Conservation (phyloP, 1,284 basidiomycete species). For the Dichomitus squalens region DNA sequence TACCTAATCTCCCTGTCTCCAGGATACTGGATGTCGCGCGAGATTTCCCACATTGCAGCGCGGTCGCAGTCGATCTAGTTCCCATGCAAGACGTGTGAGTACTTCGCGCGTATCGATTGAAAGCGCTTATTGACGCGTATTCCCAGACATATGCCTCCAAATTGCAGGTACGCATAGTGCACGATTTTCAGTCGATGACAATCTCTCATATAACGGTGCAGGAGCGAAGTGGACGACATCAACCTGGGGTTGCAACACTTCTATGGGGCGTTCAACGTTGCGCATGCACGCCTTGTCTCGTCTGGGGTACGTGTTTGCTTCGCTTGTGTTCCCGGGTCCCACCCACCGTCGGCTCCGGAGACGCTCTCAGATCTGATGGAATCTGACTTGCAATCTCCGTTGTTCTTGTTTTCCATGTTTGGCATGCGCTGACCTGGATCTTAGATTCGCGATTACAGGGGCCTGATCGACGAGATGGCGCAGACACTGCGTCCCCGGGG, state of each 20-base stretch:
- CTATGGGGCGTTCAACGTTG: slow-evolving; percentile 73
- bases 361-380: slow-evolving; percentile 18
- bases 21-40: slow-evolving; percentile 77
- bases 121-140: slow-evolving; percentile 4
- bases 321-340: slow-evolving; percentile 14
- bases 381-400: slow-evolving; percentile 29
- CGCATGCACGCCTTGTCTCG: slow-evolving; percentile 68
- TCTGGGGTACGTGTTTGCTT: slow-evolving; percentile 59
- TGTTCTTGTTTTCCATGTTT: slow-evolving; percentile 16
- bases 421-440: slow-evolving; percentile 22
- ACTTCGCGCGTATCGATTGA: background rate
- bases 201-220: slow-evolving; percentile 29
- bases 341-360: slow-evolving; percentile 13
- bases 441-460: slow-evolving; percentile 69
- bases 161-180: slow-evolving; percentile 56
- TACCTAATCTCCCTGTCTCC: slow-evolving; percentile 9
- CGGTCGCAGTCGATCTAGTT: slow-evolving; percentile 76
- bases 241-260: slow-evolving; percentile 82
- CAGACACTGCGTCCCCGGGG: slow-evolving; percentile 71
- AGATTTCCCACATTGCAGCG: slow-evolving; percentile 68
- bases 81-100: slow-evolving; percentile 72
- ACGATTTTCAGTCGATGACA: slow-evolving; percentile 7
- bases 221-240: slow-evolving; percentile 81
- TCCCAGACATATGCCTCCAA: slow-evolving; percentile 61
- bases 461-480: slow-evolving; percentile 66